Evolutionary conservation across 768 basidiomycete species (phyloP), one percentile per base, ranked within the genome.

Genomic region (Cubamyces sp.): DNA sequence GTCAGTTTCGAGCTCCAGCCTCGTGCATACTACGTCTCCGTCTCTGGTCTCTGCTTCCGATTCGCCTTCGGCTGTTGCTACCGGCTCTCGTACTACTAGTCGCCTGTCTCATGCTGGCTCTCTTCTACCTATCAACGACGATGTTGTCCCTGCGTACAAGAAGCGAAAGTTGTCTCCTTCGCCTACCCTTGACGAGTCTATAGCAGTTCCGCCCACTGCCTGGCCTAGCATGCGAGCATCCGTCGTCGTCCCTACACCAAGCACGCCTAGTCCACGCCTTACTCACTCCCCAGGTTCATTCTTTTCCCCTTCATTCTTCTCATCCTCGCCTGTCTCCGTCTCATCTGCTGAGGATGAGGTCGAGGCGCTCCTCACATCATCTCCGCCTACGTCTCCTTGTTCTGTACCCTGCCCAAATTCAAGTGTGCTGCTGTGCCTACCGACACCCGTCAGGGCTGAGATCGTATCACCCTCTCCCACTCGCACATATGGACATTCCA

Each of bases 221-320:
- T 19, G 2, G 18, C 18, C 3, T 40, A 7, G 6, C 8, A 4
- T 30, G 34, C 45, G n/a, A 12, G 45, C 19, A 6, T 2, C 14
- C 30, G 26, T 46, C 18, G 21, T 4, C 12, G 12, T 39, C 15
- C 15, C 30, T 21, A 4, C 30, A n/a, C 54, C 54, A 4, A 43
- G 56, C 1, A 57, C 56, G 23, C 56, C 56, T 15, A 57, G 56
- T 40, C 56, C 56, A 12, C 25, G 1, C 5, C 16, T 47, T 3
- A 7, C 18, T 19, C 21, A 34, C 6, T 37, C 18, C 25, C 40
- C 46, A 15, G 11, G 56, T 2, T 57, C 56, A 4, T 57, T 57
- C 46, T 57, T 57, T 25, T 57, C 56, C 6, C 56, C 56, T 18
- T 48, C 56, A 19, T 57, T 57, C 46, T 57, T 57, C 39, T 57